phyloP scores from a whole-genome alignment of 768 basidiomycete genomes.

The Leccinum uliginosum region DNA sequence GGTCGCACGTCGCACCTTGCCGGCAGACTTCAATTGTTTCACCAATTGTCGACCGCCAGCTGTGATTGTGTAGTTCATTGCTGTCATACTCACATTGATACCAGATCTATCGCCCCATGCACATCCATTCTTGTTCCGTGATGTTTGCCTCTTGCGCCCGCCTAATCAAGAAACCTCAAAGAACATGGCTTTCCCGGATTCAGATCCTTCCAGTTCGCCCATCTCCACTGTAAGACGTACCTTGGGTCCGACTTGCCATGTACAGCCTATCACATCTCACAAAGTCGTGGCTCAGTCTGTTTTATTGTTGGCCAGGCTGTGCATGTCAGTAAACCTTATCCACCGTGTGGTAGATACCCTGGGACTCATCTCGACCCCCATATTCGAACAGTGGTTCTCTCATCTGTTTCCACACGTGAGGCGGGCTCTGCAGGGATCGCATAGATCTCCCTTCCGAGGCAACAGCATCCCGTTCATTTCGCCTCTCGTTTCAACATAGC shows the following conservation, averaged over 20 bases:
- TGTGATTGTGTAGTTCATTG: slow-evolving; percentile 13
- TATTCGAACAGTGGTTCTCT: not conserved
- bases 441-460: not conserved
- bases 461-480: slow-evolving; percentile 6
- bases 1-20: slow-evolving; percentile 23
- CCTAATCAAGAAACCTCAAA: slow-evolving; percentile 32
- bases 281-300: slow-evolving; percentile 7
- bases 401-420: not conserved
- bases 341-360: not conserved
- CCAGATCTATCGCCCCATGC: slow-evolving; percentile 22
- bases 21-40: slow-evolving; percentile 30
- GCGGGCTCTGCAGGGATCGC: not conserved
- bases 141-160: slow-evolving; percentile 20
- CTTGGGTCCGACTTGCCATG: slow-evolving; percentile 13
- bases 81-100: slow-evolving; percentile 9
- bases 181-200: slow-evolving; percentile 17
- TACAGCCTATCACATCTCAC: slow-evolving; percentile 5
- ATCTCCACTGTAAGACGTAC: slow-evolving; percentile 2
- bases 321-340: slow-evolving; percentile 22
- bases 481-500: slow-evolving; percentile 2
- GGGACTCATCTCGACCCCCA: not conserved
- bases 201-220: slow-evolving; percentile 9
- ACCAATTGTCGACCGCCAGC: slow-evolving; percentile 12
- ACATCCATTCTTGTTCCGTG: slow-evolving; percentile 11
- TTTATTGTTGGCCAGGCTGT: slow-evolving; percentile 19